Conservation (phyloP, 257 asterid species). For the Nicotiana tabacum region DNA sequence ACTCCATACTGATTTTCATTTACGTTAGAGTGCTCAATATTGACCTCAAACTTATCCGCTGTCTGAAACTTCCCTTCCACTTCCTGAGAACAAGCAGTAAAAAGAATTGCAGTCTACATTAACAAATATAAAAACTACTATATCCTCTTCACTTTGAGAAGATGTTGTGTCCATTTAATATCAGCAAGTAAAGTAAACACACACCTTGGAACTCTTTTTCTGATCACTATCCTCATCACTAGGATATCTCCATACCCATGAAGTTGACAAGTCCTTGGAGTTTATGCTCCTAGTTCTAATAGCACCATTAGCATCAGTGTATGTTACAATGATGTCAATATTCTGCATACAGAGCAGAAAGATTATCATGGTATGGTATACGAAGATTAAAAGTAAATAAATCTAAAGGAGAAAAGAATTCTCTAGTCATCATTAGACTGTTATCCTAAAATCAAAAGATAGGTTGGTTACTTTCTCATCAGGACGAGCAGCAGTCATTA, state of each 20-base stretch:
- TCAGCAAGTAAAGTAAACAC: constrained; percentile 3
- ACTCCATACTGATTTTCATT: constrained; percentile 27
- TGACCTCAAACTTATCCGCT: constrained; percentile 21
- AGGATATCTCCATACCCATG: constrained; percentile 89
- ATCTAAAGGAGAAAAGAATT: background rate
- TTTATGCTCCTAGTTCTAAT: constrained; percentile 56
- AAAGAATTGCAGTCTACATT: background rate
- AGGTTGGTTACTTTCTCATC: constrained; percentile 54
- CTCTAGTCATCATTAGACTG: background rate
- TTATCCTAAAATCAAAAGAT: constrained; percentile 16
- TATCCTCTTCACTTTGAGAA: background rate
- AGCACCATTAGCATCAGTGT: constrained; percentile 71
- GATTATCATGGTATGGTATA: constrained; percentile 1
- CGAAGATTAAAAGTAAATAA: background rate
- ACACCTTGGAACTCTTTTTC: constrained; percentile 42
- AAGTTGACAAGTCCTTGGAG: constrained; percentile 71
- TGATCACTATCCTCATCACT: constrained; percentile 35
- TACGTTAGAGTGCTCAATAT: constrained; percentile 24
- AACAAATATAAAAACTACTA: background rate
- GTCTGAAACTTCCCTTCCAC: constrained; percentile 30
- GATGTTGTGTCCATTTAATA: background rate
- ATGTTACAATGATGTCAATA: constrained; percentile 72
- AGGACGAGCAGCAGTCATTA: constrained; percentile 32
- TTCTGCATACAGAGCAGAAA: constrained; percentile 52
- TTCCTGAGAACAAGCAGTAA: constrained; percentile 32